Conservation (phyloP, 106 monocot species). For the Cymbidium sinense region DNA sequence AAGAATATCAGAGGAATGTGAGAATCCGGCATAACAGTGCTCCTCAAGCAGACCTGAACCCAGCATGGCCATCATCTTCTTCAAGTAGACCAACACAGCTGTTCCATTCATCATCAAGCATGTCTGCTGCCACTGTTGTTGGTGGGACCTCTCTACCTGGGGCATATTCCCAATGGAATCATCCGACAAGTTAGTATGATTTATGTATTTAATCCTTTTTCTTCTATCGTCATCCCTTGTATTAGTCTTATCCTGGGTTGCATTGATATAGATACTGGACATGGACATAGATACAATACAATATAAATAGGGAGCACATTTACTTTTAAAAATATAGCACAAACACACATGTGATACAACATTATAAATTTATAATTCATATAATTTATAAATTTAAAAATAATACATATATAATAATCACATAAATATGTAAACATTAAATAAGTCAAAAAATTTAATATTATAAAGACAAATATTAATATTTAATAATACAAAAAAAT, state of each 20-base stretch:
- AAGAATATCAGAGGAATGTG: constrained; percentile 1
- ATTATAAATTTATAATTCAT: too few relatives aligned
- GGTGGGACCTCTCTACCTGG: background rate
- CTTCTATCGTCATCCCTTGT: background rate
- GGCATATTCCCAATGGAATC: background rate
- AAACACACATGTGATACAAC: too few relatives aligned
- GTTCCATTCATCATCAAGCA: background rate
- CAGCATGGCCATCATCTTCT: background rate
- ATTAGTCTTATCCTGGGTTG: background rate
- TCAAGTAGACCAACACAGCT: background rate
- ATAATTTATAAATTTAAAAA: too few relatives aligned
- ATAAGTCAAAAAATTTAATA: too few relatives aligned
- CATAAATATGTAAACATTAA: too few relatives aligned
- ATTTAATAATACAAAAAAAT: too few relatives aligned
- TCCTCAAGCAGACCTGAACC: background rate
- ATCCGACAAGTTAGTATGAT: background rate
- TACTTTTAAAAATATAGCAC: too few relatives aligned
- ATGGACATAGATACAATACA: too few relatives aligned
- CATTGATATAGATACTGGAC: background rate
- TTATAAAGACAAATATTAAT: too few relatives aligned
- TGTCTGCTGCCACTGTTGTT: background rate
- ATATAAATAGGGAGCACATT: too few relatives aligned
- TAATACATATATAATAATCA: too few relatives aligned
- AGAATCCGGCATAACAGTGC: background rate
- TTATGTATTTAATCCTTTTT: background rate